phyloP scores from a whole-genome alignment of 2,329 filamentous ascomycete genomes.

The Fusarium anguioides region DNA sequence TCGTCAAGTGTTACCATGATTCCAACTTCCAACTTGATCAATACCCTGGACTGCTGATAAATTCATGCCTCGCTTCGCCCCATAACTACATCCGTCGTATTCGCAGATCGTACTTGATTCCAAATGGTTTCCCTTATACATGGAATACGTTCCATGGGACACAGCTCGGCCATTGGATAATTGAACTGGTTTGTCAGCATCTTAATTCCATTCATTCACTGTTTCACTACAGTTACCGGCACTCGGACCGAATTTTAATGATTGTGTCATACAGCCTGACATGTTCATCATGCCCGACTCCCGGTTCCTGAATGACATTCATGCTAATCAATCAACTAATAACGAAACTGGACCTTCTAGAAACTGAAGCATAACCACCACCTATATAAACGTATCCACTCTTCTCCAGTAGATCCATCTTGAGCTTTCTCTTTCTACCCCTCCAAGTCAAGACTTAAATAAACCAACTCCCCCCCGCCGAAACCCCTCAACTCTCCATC shows the following conservation, averaged over 20 bases:
- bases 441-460: constrained; percentile 13
- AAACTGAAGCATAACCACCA: neutral
- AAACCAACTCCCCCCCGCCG: constrained; percentile 18
- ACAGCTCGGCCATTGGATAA: neutral
- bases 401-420: constrained; percentile 11
- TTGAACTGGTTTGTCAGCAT: constrained; percentile 37
- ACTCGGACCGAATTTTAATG: constrained; percentile 32
- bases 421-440: constrained; percentile 9
- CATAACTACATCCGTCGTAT: constrained; percentile 23
- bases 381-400: constrained; percentile 31
- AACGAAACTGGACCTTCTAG: constrained; percentile 14
- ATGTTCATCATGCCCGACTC: constrained; percentile 39
- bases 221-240: constrained; percentile 4
- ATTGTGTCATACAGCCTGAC: constrained; percentile 42
- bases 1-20: neutral
- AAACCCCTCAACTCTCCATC: constrained; percentile 32
- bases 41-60: constrained; percentile 29
- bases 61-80: constrained; percentile 17
- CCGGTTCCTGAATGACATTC: neutral
- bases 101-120: constrained; percentile 30
- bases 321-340: constrained; percentile 11
- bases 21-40: constrained; percentile 1
- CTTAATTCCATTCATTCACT: neutral
- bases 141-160: neutral
- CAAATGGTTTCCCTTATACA: constrained; percentile 18